Evolutionary conservation across 1,139 yeast species (phyloP), one percentile per base, ranked within the genome.

Genomic region (Saccharomyces hybrid): DNA sequence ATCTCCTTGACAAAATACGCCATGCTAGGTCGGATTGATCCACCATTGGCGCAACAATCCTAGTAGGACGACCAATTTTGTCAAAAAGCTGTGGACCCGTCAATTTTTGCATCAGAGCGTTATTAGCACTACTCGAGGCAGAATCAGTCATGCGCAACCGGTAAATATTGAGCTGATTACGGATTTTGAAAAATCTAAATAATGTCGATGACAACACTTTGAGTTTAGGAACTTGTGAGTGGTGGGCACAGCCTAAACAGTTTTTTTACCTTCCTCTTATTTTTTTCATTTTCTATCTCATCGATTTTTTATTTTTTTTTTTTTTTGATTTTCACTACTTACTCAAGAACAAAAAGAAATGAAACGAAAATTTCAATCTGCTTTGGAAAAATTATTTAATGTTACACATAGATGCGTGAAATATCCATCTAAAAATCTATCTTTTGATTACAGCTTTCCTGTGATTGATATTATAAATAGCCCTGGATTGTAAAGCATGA

Each of bases 41-140:
- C 11, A 95, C 99, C 98, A 95, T 93, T 1, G 99, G 99, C 1
- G 98, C 99, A 27, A 95, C 95, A 16, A 95, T 84, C 58, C 88
- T 88, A 54, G 78, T 81, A 1, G 99, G 99, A 24, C 73, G 65
- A 0, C 95, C 95, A 14, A 93, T 74, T 12, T 80, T 73, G 52
- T 86, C 78, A 67, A 76, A 91, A 4, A 93, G 77, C 50, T 80
- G 82, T 57, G 96, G 78, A 2, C 98, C 98, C 24, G 69, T 66
- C 27, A 78, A 64, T 54, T 66, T 67, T 11, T 50, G 24, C 32
- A 49, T 46, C 14, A 28, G 32, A 24, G 26, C 34, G 24, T 54
- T 50, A 28, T 51, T 49, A 21, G 55, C 46, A 56, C n/a, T 38
- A 19, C 24, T 19, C 44, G 19, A 9, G 44, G 26, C 44, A 19